Conservation (phyloP, 2,329 filamentous ascomycete genomes). For the Pseudogymnoascus sp. region DNA sequence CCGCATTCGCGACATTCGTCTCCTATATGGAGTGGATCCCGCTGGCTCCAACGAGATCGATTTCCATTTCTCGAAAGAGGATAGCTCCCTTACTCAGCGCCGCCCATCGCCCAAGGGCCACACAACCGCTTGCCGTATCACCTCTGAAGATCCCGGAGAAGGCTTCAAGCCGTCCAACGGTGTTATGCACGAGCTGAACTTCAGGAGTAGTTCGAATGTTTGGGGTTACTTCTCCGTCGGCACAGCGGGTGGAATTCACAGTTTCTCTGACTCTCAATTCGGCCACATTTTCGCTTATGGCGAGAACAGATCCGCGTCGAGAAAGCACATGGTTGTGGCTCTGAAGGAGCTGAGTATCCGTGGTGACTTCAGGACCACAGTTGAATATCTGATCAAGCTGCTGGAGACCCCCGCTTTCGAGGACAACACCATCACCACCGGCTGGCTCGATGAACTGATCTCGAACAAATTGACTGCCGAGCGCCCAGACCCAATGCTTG, state of each 20-base stretch:
- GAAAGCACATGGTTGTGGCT: constrained; percentile 98
- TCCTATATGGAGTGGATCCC: constrained; percentile 92
- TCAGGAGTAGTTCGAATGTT: constrained; percentile 95
- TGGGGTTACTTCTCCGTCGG: constrained; percentile 99
- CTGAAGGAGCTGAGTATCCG: constrained; percentile 98
- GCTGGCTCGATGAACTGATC: constrained; percentile 97
- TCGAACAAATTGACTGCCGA: constrained; percentile 96
- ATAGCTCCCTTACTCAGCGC: constrained; percentile 75
- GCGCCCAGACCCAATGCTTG: constrained; percentile 84
- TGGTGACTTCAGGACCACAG: constrained; percentile 96
- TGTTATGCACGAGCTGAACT: constrained; percentile 98
- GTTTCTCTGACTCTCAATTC: constrained; percentile 97
- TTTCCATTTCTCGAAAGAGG: constrained; percentile 87
- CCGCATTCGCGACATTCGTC: constrained; percentile 88
- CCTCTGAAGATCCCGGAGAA: constrained; percentile 95
- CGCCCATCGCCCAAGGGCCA: constrained; percentile 91
- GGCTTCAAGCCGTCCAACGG: constrained; percentile 99
- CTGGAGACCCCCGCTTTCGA: constrained; percentile 97
- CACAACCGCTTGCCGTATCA: constrained; percentile 97
- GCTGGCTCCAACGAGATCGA: constrained; percentile 81
- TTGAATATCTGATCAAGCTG: constrained; percentile 98
- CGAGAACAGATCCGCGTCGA: constrained; percentile 88
- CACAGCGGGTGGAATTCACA: constrained; percentile 94
- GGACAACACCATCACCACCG: constrained; percentile 97
- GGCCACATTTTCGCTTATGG: constrained; percentile 99